A percentile compares a stretch with the other conserved stretches of the same genome.
Conservation (phyloP, 1,139 yeast species). For the Hanseniaspora gamundiae region DNA sequence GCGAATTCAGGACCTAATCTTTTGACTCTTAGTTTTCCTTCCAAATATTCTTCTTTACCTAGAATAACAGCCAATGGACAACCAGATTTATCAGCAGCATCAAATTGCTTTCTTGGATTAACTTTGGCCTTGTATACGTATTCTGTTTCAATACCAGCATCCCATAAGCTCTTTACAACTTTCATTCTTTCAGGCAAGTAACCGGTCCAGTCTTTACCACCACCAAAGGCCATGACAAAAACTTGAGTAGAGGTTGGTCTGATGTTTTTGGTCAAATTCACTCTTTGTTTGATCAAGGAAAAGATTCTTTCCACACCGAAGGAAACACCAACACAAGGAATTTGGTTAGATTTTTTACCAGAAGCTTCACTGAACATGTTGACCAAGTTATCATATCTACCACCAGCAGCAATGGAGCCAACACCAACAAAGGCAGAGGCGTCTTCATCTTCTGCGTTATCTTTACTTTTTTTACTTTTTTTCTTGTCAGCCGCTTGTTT, state of each 20-base stretch:
- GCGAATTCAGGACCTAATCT: slow-evolving; percentile 80
- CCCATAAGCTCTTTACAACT: slow-evolving; percentile 73
- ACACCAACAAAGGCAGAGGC: slow-evolving; percentile 96
- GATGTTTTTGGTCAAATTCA: slow-evolving; percentile 42
- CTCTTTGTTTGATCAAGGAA: slow-evolving; percentile 72
- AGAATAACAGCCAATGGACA: slow-evolving; percentile 83
- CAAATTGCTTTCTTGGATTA: slow-evolving; percentile 90
- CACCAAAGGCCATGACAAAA: slow-evolving; percentile 95
- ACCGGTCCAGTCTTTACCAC: slow-evolving; percentile 93
- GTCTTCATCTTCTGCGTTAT: slow-evolving; percentile 55
- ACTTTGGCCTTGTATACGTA: slow-evolving; percentile 86
- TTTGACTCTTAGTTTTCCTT: slow-evolving; percentile 76
- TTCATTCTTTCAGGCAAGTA: slow-evolving; percentile 84
- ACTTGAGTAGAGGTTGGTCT: slow-evolving; percentile 86
- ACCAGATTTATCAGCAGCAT: slow-evolving; percentile 92
- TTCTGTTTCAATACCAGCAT: slow-evolving; percentile 79
- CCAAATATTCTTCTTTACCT: slow-evolving; percentile 80
- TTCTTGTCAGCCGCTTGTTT: slow-evolving; percentile 33
- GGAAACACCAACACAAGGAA: slow-evolving; percentile 95
- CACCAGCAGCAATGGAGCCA: slow-evolving; percentile 98
- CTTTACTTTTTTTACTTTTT: slow-evolving; percentile 17
- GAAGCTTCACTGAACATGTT: slow-evolving; percentile 85
- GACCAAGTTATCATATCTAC: slow-evolving; percentile 90
- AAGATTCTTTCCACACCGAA: slow-evolving; percentile 94
- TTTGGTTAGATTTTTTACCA: slow-evolving; percentile 61